Evolutionary conservation across 331 rosid species (phyloP).

Genomic region (Pyrus hybrid): DNA sequence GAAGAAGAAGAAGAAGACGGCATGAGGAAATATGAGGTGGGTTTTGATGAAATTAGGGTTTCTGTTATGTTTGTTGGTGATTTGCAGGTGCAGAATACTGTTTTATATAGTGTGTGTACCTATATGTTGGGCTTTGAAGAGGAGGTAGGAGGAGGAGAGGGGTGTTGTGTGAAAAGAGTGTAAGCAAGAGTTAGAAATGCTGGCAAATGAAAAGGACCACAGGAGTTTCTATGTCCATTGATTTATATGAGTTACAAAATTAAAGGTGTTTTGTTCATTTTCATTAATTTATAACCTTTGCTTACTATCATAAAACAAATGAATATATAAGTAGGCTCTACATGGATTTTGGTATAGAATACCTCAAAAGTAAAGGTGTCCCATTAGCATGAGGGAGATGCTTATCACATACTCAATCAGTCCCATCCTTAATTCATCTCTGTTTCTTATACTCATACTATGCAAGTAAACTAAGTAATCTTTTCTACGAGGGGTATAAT

Average conservation of each 20-base stretch:
- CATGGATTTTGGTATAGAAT: not conserved
- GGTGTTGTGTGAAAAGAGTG: constrained; percentile 10
- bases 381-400: no score
- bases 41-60: not conserved
- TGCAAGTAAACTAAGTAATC: no score
- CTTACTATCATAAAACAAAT: not conserved
- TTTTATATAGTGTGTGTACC: not conserved
- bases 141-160: not conserved
- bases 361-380: no score
- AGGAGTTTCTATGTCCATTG: constrained; percentile 2
- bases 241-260: not conserved
- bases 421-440: no score
- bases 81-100: not conserved
- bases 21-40: not conserved
- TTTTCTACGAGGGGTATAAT: no score
- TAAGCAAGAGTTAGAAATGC: not conserved
- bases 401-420: no score
- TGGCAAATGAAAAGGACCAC: not conserved
- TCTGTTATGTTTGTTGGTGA: not conserved
- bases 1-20: constrained; percentile 7
- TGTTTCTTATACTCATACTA: no score
- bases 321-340: not conserved
- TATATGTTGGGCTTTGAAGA: not conserved
- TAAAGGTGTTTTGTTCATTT: no score
- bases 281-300: not conserved